Evolutionary conservation across 164 flowering plant species (phyloP).

Genomic region (Platanus orientalis): DNA sequence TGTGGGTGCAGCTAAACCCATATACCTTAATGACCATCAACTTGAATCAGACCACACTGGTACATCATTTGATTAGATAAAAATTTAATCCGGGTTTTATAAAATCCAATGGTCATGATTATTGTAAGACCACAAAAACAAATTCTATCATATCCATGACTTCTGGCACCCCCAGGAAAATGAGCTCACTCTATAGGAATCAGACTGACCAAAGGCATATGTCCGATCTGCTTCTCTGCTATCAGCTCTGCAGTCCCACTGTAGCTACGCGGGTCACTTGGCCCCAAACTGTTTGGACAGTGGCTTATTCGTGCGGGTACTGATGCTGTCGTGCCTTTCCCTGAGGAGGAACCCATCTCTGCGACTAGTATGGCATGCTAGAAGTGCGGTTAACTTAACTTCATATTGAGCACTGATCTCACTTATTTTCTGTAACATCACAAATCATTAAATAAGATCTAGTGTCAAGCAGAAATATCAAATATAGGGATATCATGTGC

Average conservation of each 20-base stretch:
- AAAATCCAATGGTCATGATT: no score
- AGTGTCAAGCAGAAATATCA: background rate
- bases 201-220: conserved; percentile 35
- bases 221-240: conserved; percentile 35
- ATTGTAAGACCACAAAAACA: no score
- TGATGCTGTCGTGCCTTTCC: conserved; percentile 44
- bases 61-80: no score
- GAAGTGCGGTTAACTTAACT: conserved; percentile 41
- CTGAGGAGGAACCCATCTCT: conserved; percentile 55
- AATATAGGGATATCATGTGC: no score
- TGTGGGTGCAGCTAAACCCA: no score
- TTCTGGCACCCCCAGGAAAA: conserved; percentile 37
- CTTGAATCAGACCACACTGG: no score
- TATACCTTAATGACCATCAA: no score
- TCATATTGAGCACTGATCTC: conserved; percentile 44
- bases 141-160: conserved; percentile 50
- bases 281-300: conserved; percentile 26
- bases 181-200: conserved; percentile 53
- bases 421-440: conserved; percentile 40
- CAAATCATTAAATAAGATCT: background rate
- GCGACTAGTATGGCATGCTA: conserved; percentile 42
- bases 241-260: conserved; percentile 22
- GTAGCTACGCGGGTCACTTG: conserved; percentile 37
- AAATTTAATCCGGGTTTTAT: no score
- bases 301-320: conserved; percentile 37